Base-by-base conservation (phyloP, 2,329 filamentous ascomycete species). In the Apiospora kogelbergensis region DNA sequence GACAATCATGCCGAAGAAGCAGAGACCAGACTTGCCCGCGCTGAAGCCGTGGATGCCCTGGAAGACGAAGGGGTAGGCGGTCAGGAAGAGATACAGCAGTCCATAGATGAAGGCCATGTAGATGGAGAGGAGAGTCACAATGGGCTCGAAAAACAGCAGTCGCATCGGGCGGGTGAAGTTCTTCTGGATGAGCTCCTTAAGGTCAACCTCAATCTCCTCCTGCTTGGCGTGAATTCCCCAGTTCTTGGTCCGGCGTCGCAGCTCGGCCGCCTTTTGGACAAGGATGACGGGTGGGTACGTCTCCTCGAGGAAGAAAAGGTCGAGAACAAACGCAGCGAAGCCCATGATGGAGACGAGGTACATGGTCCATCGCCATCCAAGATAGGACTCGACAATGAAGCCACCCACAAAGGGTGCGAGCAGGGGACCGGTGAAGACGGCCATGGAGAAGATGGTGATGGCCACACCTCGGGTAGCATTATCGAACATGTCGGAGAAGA, bases 41-140 rank as follows among this genome's bases (percentile, higher is more conserved):
- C 82, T 88, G 82, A 95, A 91, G 72, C 87, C 85, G 78, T 97
- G 91, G 5, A 94, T 85, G 37, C 85, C 83, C 71, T 91, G 84
- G 81, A 96, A 97, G 64, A 97, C 91, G 60, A 96, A 87, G 0
- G 92, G 91, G 74, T 97, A 97, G 1, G 93, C 92, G 0, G 93
- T 95, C 67, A 97, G 84, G 83, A 96, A 96, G 33, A 95, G 89
- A 76, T 96, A 97, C 1, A 97, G 87, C 11, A 78, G 68, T 6
- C 86, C 91, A 76, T 95, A 94, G 78, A 92, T 89, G 80, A 93
- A 93, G 53, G 90, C 87, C 83, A 91, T 91, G 80, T 93, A 93
- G 68, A 93, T 82, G 45, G 90, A 91, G 26, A 93, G 80, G 11
- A 90, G 81, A 0, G 88, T 83, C 68, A 93, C 89, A 68, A 93